Evolutionary conservation across 1,139 yeast genomes (phyloP), one percentile per base, ranked within the genome.

Genomic region (Geotrichum citri-aurantii): DNA sequence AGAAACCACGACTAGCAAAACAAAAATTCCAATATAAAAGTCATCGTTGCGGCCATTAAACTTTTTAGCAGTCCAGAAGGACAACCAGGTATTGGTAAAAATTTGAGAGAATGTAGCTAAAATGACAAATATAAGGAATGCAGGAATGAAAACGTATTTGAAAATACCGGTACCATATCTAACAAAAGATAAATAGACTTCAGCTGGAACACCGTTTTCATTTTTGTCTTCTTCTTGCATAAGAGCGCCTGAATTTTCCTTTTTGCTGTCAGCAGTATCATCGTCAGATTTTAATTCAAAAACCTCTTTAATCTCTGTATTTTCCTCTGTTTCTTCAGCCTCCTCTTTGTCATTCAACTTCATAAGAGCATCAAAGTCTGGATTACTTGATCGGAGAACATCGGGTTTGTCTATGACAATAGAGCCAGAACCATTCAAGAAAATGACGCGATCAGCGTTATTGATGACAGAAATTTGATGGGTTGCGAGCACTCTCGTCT

Each of bases 401-500:
- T 77, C 80, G 48, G 79, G 72, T 0, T 87, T 78, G 21, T 91
- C 96, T 50, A 83, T 82, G 79, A 48, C 74, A 57, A 81, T 81
- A 2, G 80, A 68, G 7, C 93, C 93, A 67, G 82, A 83, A 19
- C 83, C 83, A 62, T 84, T 83, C 66, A 89, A 71, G 66, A 83
- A 90, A 17, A 89, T 75, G 46, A 89, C 78, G 62, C 86, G 77
- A 68, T 85, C 88, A 11, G 95, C 95, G 5, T 40, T 29, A 24
- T 81, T 81, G 61, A 88, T 79, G 64, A 88, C 77, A 10, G 90
- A 81, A 61, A 89, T 74, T 69, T 89, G 96, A 73, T 89, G 97
- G 0, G 97, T 90, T 0, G 95, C 96, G 67, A 90, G 76, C 26
- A 91, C 70, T 64, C 96, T 79, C 0, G 97, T 91, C 66, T 81